Conservation (phyloP, 768 basidiomycete genomes). For the Mycena pura region DNA sequence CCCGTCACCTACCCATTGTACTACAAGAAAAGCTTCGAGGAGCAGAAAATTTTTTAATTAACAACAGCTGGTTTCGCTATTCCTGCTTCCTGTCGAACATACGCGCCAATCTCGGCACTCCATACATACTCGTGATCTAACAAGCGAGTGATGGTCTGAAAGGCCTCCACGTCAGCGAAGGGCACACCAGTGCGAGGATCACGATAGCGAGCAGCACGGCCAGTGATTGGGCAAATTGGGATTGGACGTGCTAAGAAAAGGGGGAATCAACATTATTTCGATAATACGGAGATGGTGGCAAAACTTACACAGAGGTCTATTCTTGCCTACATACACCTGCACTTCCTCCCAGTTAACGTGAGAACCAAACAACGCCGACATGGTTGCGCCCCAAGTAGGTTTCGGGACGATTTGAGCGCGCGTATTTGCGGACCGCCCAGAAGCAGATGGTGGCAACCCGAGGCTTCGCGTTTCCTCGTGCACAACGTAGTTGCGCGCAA, state of each 20-base stretch:
- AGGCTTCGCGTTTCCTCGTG: conserved; percentile 52
- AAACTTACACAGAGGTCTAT: conserved; percentile 65
- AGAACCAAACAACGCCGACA: conserved; percentile 85
- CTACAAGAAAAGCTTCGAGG: background rate
- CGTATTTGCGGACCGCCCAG: background rate
- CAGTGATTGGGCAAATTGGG: conserved; percentile 79
- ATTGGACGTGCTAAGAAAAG: conserved; percentile 62
- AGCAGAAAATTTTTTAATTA: background rate
- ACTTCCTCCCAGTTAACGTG: conserved; percentile 83
- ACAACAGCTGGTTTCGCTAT: background rate
- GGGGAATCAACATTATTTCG: background rate
- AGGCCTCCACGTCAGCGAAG: conserved; percentile 75
- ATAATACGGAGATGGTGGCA: conserved; percentile 13
- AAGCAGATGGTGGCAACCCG: background rate
- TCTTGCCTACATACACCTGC: conserved; percentile 67
- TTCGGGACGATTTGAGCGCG: conserved; percentile 42
- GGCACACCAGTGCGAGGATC: conserved; percentile 85
- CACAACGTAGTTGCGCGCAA: conserved; percentile 73
- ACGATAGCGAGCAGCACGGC: conserved; percentile 74
- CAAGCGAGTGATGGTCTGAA: conserved; percentile 63
- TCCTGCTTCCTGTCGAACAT: conserved; percentile 41
- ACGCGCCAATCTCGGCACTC: conserved; percentile 54
- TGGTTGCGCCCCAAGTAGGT: conserved; percentile 73
- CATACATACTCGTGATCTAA: conserved; percentile 76
- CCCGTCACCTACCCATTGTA: background rate